Base-by-base conservation (phyloP, 441 rosid species). In the Corymbia citriodora region DNA sequence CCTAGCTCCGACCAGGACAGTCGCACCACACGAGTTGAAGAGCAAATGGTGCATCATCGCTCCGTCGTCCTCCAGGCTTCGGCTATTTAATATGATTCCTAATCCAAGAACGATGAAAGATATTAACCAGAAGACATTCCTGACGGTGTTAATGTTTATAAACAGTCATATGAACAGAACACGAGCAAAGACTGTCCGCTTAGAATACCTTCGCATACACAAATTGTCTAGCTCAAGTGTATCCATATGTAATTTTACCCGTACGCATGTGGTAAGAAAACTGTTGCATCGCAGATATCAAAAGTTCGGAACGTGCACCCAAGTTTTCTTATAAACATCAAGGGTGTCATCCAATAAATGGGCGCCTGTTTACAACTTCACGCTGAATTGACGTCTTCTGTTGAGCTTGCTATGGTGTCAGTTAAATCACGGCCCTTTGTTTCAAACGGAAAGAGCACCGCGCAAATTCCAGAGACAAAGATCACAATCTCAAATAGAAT, bases 381-480 rank as follows among this genome's bases (percentile, higher is more conserved):
- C 45, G 74, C 92, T 49, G 55, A 61, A 59, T 63, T n/a, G 90
- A 48, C 23, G 65, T 49, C 72, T 68, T 88, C 81, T 54, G 91
- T 93, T 9, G 93, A 55, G 91, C 91, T 90, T 33, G 95, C 90
- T n/a, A 95, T 65, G 83, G 88, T 92, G 88, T 97, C 98, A 10
- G 92, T 93, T 90, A 98, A 91, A 3, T 95, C 94, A 74, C 96
- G 94, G 90, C 99, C 99, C 68, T 93, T 96, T 33, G 99, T 98
- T 91, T 98, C 99, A 54, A 94, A 91, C 2, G 99, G 99, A 92
- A 98, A 96, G 55, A 96, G 90, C 88, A 94, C 88, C 36, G 95
- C 96, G 89, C 95, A 96, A 70, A 96, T 87, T 33, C 97, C 99
- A 27, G 99, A 94, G 40, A 92, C 87, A 88, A 96, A 91, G 87